Evolutionary conservation across 2,329 filamentous ascomycete species (phyloP).

Genomic region (Colletotrichum incanum): DNA sequence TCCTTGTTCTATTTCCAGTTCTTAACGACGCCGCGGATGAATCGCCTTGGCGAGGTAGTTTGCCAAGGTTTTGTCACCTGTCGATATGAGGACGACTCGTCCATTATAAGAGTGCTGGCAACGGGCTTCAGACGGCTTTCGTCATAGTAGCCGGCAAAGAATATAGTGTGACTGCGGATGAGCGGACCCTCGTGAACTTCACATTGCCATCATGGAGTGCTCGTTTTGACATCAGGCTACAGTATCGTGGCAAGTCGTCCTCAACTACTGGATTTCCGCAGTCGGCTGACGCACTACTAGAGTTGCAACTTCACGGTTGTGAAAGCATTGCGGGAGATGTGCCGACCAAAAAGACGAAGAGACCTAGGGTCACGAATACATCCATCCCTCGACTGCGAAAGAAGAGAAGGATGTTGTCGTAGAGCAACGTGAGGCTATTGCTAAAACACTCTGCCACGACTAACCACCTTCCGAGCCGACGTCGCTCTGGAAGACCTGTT

Average conservation of each 20-base stretch:
- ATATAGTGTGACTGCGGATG: background rate
- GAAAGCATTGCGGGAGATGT: background rate
- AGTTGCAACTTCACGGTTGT: background rate
- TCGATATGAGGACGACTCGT: background rate
- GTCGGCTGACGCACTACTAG: background rate
- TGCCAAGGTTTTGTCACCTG: background rate
- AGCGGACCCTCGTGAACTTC: background rate
- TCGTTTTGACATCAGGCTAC: background rate
- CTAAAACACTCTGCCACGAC: no score
- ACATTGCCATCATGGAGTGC: background rate
- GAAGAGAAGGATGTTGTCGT: background rate
- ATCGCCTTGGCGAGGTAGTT: background rate
- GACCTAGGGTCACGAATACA: background rate
- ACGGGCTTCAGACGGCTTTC: background rate
- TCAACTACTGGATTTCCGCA: background rate
- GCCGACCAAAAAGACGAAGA: background rate
- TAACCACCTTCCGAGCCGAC: no score
- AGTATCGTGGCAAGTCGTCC: background rate
- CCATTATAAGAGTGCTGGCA: background rate
- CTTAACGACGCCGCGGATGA: background rate
- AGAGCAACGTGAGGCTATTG: no score
- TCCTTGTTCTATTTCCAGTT: constrained; percentile 7
- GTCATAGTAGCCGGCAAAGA: background rate
- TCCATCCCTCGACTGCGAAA: background rate
- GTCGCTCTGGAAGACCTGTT: no score